Evolutionary conservation across 2,329 filamentous ascomycete genomes (phyloP), one percentile per base, ranked within the genome.

Genomic region (Colletotrichum lentis): DNA sequence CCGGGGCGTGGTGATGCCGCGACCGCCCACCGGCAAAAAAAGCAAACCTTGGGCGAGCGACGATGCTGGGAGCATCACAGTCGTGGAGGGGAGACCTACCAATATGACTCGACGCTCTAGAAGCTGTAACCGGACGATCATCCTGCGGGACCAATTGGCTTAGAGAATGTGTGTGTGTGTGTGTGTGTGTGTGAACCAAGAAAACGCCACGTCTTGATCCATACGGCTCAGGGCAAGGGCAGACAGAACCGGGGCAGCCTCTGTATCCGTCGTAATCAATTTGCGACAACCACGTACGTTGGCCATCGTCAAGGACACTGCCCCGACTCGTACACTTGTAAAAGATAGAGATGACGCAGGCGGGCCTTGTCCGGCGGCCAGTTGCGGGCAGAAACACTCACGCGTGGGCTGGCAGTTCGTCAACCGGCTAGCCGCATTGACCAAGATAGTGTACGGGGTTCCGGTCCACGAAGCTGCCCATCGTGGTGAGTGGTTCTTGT

Each of bases 381-480:
- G 14, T 49, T 59, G 56, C 43, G 44, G 20, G 31, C 55, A 27
- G 44, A 59, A 59, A 43, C 31, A 18, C 31, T 35, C 31, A 10
- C 31, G 11, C 27, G 44, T 27, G 16, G 31, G 10, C 16, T 18
- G 31, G 24, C 56, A 22, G 16, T 31, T 46, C 24, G 56, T 39
- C 16, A 59, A 35, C 31, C n/a, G 12, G 18, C 31, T 37, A 16
- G 6, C 20, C 18, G 44, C 56, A 59, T 59, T 59, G 56, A 49
- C 27, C 56, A n/a, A 39, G 44, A 59, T 49, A 49, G 24, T 49
- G 22, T 44, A 24, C 41, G 44, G 44, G 31, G 44, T 39, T 49
- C 22, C 35, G 14, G 8, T 35, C 20, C 20, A 56, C 20, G 16
- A 11, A 14, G 39, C 18, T 8, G 20, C 12, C 6, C 14, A n/a